Base-by-base conservation (phyloP, 2,329 filamentous ascomycete genomes). In the Ophiostoma sp. region DNA sequence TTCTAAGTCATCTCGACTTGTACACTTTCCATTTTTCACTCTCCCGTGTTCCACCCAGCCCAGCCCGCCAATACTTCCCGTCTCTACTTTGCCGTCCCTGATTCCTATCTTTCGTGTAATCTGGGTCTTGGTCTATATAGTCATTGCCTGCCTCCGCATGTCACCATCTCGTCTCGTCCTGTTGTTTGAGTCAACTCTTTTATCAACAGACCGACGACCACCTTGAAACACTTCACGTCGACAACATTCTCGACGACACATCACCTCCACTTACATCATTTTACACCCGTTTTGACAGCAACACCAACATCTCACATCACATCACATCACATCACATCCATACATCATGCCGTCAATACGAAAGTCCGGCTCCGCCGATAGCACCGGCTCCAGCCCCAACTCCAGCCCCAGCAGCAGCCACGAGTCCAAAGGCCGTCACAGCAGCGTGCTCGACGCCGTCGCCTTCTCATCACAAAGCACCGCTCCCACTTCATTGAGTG, bases 381-480 rank as follows among this genome's bases (percentile, higher is more conserved):
- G 79, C 73, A 64, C 71, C 9, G 64, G 66, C 48, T 59, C 55
- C 71, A 74, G 72, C 61, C 22, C 39, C 22, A 68, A 61, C 48
- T 59, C 55, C 71, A 74, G 72, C 61, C 22, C 39, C 22, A 68
- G 70, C 66, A 76, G 73, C 69, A 76, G 74, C 55, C 80, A 80
- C 66, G 80, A 80, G 74, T 85, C 83, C 17, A 80, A 80, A 70
- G 80, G 80, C 74, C 75, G 76, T 72, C 76, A 77, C 75, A 86
- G 85, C 77, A 80, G 82, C 74, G 83, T 85, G 59, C 85, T 84
- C 22, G 84, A 84, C 74, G 81, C 81, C 69, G 68, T 50, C n/a
- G 45, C 69, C 69, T 75, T 75, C 17, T 86, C 85, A 11, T 80
- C 81, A 6, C 74, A 74, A 70, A 86, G 84, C 76, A 87, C 86